Conservation (phyloP, 1,139 yeast genomes). For the Nakaseomyces kungkrabaensis region DNA sequence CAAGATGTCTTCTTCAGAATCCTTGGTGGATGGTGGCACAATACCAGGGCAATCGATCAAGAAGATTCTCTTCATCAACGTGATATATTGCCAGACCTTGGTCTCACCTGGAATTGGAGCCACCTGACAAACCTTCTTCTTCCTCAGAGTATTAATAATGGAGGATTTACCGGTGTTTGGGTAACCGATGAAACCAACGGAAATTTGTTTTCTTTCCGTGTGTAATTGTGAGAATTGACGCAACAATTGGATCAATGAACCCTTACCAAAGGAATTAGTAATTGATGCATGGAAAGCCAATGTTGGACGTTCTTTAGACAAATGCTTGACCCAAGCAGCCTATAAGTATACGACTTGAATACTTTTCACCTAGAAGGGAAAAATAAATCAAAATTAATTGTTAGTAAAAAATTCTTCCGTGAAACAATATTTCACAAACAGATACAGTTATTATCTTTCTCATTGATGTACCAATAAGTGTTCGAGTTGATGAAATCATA, state of each 20-base stretch:
- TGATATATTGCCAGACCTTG: constrained; percentile 97
- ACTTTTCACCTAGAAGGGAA: constrained; percentile 17
- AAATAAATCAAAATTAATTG: not conserved
- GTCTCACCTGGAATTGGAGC: constrained; percentile 99
- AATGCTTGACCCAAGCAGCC: constrained; percentile 98
- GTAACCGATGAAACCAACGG: constrained; percentile 94
- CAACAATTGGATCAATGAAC: constrained; percentile 82
- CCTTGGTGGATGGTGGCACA: constrained; percentile 89
- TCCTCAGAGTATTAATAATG: constrained; percentile 83
- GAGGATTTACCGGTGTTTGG: constrained; percentile 97
- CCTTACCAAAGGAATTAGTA: constrained; percentile 95
- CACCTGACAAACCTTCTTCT: constrained; percentile 91
- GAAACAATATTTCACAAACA: not conserved
- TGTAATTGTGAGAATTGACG: constrained; percentile 90
- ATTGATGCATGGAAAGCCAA: constrained; percentile 97
- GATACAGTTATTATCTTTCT: not conserved
- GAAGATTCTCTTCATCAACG: constrained; percentile 90
- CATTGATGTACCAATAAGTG: not conserved
- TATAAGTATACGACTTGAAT: constrained; percentile 33
- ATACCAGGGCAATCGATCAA: constrained; percentile 98
- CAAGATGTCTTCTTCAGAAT: constrained; percentile 84
- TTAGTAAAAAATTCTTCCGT: not conserved
- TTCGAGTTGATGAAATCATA: not conserved
- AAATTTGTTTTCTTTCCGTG: constrained; percentile 87
- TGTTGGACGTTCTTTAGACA: constrained; percentile 87